A percentile compares a stretch with the other conserved stretches of the same genome.
Evolutionary conservation across 75 land plant genomes (phyloP).

Genomic region (Picea sitchensis): DNA sequence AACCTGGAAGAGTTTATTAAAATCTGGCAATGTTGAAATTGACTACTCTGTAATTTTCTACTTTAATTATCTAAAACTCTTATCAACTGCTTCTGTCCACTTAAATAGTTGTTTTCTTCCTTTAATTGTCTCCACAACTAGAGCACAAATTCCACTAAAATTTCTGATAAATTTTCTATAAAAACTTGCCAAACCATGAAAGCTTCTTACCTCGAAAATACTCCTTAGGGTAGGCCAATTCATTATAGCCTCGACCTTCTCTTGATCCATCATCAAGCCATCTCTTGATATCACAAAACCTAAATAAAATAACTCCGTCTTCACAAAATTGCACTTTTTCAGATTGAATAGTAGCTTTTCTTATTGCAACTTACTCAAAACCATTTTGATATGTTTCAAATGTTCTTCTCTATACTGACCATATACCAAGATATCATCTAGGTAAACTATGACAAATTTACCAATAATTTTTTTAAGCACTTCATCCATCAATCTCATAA

Average conservation of each 20-base stretch:
- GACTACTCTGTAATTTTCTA: not conserved
- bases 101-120: not conserved
- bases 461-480: not conserved
- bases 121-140: not conserved
- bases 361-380: not conserved
- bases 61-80: not conserved
- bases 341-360: not conserved
- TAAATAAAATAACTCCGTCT: not conserved
- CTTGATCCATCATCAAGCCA: not conserved
- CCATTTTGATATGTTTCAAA: not conserved
- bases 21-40: not conserved
- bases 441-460: not conserved
- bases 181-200: not conserved
- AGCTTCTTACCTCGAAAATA: not conserved
- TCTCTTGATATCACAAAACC: not conserved
- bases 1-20: not conserved
- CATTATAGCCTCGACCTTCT: not conserved
- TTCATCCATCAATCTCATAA: not conserved
- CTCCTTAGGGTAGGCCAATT: not conserved
- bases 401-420: not conserved
- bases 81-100: not conserved
- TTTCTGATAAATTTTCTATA: not conserved
- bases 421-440: not conserved
- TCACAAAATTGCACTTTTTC: not conserved
- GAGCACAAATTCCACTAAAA: not conserved